A percentile compares a stretch with the other conserved stretches of the same genome.
phyloP scores from a whole-genome alignment of 805 yeast species.

The Debaryomyces castellii region DNA sequence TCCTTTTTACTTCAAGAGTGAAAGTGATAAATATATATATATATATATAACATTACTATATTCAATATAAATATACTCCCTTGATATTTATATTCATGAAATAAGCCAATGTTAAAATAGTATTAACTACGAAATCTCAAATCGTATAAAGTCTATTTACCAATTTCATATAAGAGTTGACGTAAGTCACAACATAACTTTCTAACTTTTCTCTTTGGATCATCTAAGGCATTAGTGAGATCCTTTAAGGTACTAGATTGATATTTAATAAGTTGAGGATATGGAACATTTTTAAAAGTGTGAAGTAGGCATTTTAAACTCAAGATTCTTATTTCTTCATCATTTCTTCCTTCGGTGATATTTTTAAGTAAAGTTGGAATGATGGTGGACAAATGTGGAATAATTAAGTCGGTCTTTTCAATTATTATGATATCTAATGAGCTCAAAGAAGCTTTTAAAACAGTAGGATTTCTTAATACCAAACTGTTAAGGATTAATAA shows the following conservation, averaged over 20 bases:
- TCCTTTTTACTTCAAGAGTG: no score
- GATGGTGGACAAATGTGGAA: conserved; percentile 54
- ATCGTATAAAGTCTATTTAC: conserved; percentile 1
- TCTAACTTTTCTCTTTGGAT: conserved; percentile 71
- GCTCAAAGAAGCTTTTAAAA: conserved; percentile 59
- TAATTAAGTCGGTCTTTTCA: conserved; percentile 54
- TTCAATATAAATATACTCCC: neutral
- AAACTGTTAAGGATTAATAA: conserved; percentile 74
- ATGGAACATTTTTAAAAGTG: conserved; percentile 40
- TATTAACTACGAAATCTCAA: neutral
- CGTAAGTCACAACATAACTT: conserved; percentile 76
- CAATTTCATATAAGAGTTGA: conserved; percentile 65
- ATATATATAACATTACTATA: neutral
- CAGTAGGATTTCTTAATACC: conserved; percentile 43
- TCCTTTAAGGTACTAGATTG: conserved; percentile 47
- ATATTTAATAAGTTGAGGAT: conserved; percentile 49
- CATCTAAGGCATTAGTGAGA: conserved; percentile 61
- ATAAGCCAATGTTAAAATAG: neutral
- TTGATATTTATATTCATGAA: neutral
- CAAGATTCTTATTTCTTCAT: conserved; percentile 52
- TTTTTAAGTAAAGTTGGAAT: conserved; percentile 50
- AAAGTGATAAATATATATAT: neutral
- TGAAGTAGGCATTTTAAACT: conserved; percentile 55
- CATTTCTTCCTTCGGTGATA: conserved; percentile 12
- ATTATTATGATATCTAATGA: conserved; percentile 55